phyloP scores from a whole-genome alignment of 345 rosid species.

The Salix suchowensis region DNA sequence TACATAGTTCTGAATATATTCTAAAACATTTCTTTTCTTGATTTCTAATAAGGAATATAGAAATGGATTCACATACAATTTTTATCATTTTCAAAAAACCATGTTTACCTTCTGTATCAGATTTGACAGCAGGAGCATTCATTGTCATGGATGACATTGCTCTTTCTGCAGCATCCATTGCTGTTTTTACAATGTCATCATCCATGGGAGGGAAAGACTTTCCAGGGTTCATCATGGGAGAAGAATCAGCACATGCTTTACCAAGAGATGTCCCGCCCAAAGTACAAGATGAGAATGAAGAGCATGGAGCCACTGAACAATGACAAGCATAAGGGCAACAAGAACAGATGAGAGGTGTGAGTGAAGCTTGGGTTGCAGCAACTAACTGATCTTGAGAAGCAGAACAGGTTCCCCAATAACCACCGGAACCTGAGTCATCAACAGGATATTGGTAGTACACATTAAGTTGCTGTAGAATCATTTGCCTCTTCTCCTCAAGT shows the following conservation, averaged over 20 bases:
- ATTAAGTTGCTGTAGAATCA: conserved; percentile 43
- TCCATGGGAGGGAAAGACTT: conserved; percentile 7
- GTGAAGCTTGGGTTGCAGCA: conserved; percentile 26
- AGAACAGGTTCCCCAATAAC: conserved; percentile 20
- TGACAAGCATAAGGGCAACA: conserved; percentile 41
- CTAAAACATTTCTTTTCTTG: not conserved
- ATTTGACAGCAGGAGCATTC: conserved; percentile 4
- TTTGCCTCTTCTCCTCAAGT: conserved; percentile 55
- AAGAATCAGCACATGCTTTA: conserved; percentile 10
- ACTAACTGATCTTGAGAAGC: conserved; percentile 28
- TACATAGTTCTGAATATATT: not conserved
- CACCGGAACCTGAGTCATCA: conserved; percentile 33
- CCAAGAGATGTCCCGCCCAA: conserved; percentile 14
- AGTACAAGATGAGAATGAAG: conserved; percentile 32
- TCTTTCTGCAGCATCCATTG: conserved; percentile 50
- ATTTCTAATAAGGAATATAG: not conserved
- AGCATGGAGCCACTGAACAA: conserved; percentile 30
- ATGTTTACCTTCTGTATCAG: conserved; percentile 29
- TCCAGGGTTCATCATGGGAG: conserved; percentile 13
- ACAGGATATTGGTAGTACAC: conserved; percentile 36
- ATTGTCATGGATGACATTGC: conserved; percentile 46
- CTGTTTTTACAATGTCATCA: conserved; percentile 38
- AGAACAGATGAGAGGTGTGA: conserved; percentile 18
- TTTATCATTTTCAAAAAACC: not conserved
- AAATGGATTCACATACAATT: not conserved